Conservation (phyloP, 345 rosid genomes). For the Eucalyptus albens region DNA sequence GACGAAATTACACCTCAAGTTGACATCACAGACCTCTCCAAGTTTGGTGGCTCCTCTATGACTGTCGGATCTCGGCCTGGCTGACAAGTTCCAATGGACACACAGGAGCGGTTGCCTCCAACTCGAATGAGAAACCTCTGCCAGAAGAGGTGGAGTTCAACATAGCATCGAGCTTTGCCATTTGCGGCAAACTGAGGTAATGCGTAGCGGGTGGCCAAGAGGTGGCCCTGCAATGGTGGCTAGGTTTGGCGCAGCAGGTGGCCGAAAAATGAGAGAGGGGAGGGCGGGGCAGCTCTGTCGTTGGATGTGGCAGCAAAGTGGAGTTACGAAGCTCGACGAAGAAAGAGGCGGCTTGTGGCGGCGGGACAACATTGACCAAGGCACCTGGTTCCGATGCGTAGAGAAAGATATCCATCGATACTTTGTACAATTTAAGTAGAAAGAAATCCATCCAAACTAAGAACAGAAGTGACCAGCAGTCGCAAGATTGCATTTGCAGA, state of each 20-base stretch:
- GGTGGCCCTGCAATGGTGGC: not conserved
- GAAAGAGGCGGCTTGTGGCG: not conserved
- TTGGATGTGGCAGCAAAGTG: fast-evolving
- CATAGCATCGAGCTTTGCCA: not conserved
- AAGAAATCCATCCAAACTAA: too few relatives aligned
- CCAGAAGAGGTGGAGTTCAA: not conserved
- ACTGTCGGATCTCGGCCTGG: not conserved
- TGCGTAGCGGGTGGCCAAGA: not conserved
- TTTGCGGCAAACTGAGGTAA: fast-evolving
- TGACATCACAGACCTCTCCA: not conserved
- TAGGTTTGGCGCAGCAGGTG: fast-evolving
- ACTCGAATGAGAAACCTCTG: not conserved
- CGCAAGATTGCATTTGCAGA: not conserved
- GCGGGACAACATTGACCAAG: not conserved
- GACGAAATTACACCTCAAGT: not conserved
- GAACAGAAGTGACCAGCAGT: not conserved
- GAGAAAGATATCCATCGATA: too few relatives aligned
- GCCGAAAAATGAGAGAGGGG: too few relatives aligned
- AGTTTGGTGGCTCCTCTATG: not conserved
- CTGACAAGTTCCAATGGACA: not conserved
- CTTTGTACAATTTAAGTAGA: fast-evolving
- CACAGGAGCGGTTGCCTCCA: not conserved
- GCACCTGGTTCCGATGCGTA: not conserved
- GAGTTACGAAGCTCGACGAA: too few relatives aligned
- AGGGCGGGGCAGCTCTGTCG: too few relatives aligned